These are phyloP conservation scores for Fusarium sp. DNA, from an alignment of 2,329 filamentous ascomycete genomes.

Conservation along the genomic window DNA sequence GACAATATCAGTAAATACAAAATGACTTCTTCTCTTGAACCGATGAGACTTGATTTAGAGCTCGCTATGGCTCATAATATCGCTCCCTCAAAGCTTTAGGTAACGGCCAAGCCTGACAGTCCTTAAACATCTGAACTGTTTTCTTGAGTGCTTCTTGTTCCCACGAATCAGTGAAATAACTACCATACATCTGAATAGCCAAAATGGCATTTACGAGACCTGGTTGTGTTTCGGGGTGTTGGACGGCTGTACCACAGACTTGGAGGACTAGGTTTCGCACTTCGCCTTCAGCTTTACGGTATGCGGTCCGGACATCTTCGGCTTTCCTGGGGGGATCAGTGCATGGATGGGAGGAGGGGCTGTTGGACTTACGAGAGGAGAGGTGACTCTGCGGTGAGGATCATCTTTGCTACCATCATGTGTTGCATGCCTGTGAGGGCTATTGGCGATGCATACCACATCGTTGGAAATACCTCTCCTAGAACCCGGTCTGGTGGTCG, in stretches of 20 bases:
- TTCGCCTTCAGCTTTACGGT: conserved; percentile 19
- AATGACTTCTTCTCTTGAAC: neutral
- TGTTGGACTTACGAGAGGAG: conserved; percentile 1
- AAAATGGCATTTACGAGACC: conserved; percentile 29
- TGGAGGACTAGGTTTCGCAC: conserved; percentile 27
- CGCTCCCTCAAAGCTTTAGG: conserved; percentile 9
- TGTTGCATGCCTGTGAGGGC: conserved; percentile 36
- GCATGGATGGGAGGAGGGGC: rapidly evolving
- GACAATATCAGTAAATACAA: neutral
- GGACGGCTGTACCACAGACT: conserved; percentile 30
- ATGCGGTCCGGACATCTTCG: conserved; percentile 16
- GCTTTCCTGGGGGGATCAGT: neutral
- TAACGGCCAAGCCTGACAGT: conserved; percentile 33
- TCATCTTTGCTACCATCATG: conserved; percentile 40
- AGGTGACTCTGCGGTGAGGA: conserved; percentile 26
- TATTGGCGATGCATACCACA: conserved; percentile 33
- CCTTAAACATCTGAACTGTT: conserved; percentile 30
- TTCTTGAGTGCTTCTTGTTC: conserved; percentile 29
- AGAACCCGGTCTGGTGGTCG: conserved; percentile 2
- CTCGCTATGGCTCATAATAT: neutral
- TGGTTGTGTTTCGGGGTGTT: conserved; percentile 21
- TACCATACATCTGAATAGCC: conserved; percentile 30
- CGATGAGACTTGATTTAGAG: neutral
- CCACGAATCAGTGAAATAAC: conserved; percentile 36
- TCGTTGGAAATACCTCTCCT: conserved; percentile 30